These are phyloP conservation scores for Cutaneotrichosporon sp. DNA, from an alignment of 1,284 basidiomycete species.

Conservation along the genomic window DNA sequence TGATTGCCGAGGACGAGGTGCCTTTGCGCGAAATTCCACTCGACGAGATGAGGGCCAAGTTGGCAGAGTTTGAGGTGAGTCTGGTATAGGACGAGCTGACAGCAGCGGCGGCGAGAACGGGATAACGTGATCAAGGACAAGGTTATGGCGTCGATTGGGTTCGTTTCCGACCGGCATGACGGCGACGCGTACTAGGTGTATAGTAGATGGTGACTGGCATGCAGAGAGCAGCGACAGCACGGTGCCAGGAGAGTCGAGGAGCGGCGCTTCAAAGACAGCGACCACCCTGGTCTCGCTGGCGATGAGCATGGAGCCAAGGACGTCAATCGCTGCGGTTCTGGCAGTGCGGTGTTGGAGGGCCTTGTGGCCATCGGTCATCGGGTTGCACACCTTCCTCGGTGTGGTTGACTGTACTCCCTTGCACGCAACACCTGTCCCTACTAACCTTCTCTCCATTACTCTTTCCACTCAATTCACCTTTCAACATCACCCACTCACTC, in stretches of 20 bases:
- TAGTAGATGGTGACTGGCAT: no score
- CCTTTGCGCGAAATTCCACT: conserved; percentile 71
- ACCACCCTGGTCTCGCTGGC: no score
- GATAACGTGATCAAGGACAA: conserved; percentile 41
- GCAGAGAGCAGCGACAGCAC: neutral
- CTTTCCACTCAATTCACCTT: neutral
- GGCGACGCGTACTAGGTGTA: conserved; percentile 47
- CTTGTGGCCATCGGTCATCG: no score
- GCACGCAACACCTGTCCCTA: neutral
- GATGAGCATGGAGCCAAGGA: no score
- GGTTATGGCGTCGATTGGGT: conserved; percentile 42
- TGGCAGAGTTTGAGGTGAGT: conserved; percentile 59
- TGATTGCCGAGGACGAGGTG: conserved; percentile 85
- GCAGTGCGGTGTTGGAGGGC: neutral
- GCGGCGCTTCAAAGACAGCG: no score
- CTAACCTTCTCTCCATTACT: no score
- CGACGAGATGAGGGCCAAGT: conserved; percentile 61
- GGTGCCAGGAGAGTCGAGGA: no score
- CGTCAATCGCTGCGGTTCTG: no score
- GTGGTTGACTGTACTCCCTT: neutral
- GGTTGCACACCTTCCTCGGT: no score
- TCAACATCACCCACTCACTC: neutral
- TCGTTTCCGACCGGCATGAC: conserved; percentile 46
- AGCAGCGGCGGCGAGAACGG: conserved; percentile 41
- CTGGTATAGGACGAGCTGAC: neutral